Evolutionary conservation across 441 rosid species (phyloP).

Genomic region (Euphorbia celastroides): DNA sequence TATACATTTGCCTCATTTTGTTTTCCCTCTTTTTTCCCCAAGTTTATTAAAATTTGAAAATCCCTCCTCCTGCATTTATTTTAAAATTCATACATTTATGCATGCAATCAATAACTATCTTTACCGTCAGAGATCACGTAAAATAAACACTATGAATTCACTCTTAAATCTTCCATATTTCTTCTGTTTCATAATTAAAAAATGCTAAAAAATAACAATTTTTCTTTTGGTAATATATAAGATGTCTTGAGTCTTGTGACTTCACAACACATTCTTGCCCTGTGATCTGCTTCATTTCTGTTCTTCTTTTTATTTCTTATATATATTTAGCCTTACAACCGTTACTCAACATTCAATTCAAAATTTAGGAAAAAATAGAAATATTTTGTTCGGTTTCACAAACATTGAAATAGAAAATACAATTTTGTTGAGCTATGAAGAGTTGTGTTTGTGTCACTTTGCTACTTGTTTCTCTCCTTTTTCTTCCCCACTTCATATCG

Average conservation of each 20-base stretch:
- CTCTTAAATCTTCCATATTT: slow-evolving; percentile 13
- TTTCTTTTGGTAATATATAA: background rate
- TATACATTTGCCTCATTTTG: background rate
- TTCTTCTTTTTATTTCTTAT: slow-evolving; percentile 10
- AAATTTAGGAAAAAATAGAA: background rate
- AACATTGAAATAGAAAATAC: background rate
- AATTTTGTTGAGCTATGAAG: slow-evolving; percentile 30
- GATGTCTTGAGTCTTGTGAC: slow-evolving; percentile 31
- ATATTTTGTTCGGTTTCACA: too few species aligned
- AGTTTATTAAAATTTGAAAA: slow-evolving; percentile 7
- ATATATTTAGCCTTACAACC: background rate
- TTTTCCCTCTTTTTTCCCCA: background rate
- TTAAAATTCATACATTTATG: background rate
- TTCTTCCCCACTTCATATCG: slow-evolving; percentile 23
- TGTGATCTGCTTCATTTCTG: slow-evolving; percentile 68
- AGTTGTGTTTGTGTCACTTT: slow-evolving; percentile 18
- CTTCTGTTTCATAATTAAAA: background rate
- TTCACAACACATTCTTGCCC: slow-evolving; percentile 24
- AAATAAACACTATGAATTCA: slow-evolving; percentile 29
- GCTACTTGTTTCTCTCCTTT: slow-evolving; percentile 20
- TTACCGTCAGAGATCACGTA: slow-evolving; percentile 30
- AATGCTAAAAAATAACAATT: background rate
- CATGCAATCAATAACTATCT: background rate
- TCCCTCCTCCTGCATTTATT: slow-evolving; percentile 27
- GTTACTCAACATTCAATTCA: background rate